These are phyloP conservation scores for Plantago major DNA, from an alignment of 257 asterid genomes.

Conservation along the genomic window DNA sequence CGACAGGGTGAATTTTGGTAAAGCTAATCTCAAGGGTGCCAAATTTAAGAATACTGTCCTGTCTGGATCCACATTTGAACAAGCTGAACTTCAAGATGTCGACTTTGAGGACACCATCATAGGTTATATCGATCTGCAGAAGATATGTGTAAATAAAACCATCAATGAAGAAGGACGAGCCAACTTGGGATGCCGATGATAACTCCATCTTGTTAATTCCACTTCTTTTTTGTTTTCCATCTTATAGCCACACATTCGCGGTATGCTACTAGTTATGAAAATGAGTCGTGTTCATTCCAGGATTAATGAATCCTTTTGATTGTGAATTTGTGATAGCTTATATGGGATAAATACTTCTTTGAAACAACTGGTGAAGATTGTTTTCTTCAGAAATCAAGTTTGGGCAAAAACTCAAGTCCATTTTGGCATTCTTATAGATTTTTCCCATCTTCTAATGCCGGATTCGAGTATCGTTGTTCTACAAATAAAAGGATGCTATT, in stretches of 20 bases:
- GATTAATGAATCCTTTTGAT: too few species aligned
- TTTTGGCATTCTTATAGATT: too few species aligned
- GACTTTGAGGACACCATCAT: slow-evolving; percentile 89
- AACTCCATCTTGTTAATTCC: not conserved
- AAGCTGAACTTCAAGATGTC: slow-evolving; percentile 73
- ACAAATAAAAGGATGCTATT: too few species aligned
- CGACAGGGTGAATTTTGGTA: slow-evolving; percentile 82
- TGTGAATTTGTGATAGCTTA: too few species aligned
- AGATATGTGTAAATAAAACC: slow-evolving; percentile 69
- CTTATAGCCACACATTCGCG: not conserved
- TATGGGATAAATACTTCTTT: too few species aligned
- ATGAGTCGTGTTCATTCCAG: not conserved
- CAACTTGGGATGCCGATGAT: slow-evolving; percentile 74
- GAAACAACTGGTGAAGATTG: too few species aligned
- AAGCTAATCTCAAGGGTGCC: slow-evolving; percentile 78
- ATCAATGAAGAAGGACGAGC: slow-evolving; percentile 62
- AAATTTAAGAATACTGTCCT: slow-evolving; percentile 75
- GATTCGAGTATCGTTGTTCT: too few species aligned
- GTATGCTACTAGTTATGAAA: not conserved
- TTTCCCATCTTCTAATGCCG: too few species aligned
- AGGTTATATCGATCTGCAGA: slow-evolving; percentile 87
- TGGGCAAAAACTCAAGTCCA: too few species aligned
- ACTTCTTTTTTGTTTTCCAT: slow-evolving; percentile 11
- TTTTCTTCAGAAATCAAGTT: too few species aligned
- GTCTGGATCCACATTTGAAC: slow-evolving; percentile 81